phyloP scores from a whole-genome alignment of 108 stramenopile species.

The Epithemia pelagica region DNA sequence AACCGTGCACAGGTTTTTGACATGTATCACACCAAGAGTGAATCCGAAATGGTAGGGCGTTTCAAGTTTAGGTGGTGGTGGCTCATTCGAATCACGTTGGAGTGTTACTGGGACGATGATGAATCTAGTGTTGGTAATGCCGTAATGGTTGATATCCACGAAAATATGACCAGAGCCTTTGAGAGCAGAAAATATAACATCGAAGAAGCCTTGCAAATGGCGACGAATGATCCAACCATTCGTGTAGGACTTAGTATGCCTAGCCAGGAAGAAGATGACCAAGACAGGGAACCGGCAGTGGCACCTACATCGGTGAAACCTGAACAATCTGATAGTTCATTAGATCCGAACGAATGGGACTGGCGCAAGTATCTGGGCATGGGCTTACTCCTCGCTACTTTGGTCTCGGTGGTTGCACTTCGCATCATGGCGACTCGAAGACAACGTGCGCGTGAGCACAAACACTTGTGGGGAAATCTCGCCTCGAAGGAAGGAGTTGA shows the following conservation, averaged over 20 bases:
- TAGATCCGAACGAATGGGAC: slow-evolving; percentile 7
- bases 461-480: slow-evolving; percentile 4
- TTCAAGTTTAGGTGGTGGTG: not conserved
- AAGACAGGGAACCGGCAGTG: not conserved
- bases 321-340: not conserved
- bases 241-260: not conserved
- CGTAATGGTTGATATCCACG: not conserved
- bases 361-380: slow-evolving; percentile 7
- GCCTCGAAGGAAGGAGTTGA: slow-evolving; percentile 6
- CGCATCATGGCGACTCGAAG: not conserved
- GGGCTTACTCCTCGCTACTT: not conserved
- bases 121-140: not conserved
- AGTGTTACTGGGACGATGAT: not conserved
- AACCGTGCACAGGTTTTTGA: not conserved
- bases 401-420: not conserved
- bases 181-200: not conserved
- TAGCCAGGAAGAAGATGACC: not conserved
- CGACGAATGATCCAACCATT: not conserved
- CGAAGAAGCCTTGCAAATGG: not conserved
- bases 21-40: not conserved
- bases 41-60: not conserved
- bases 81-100: not conserved
- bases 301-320: too few species aligned
- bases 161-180: not conserved
- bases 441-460: not conserved